phyloP scores from a whole-genome alignment of 495 filamentous ascomycete species.

The Trichocladium uniseriatum region DNA sequence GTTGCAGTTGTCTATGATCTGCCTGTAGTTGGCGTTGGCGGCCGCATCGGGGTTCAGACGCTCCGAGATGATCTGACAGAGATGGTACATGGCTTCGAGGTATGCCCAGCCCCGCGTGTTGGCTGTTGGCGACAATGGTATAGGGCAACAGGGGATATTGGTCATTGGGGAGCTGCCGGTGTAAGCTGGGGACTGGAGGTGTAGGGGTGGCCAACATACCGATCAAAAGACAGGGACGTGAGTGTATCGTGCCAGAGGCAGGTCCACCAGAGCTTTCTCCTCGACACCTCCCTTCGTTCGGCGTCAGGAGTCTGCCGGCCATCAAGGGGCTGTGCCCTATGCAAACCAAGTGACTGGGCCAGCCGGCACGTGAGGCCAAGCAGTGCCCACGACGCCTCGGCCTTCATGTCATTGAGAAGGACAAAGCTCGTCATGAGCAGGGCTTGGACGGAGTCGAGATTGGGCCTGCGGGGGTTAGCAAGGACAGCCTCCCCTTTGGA shows the following conservation, averaged over 20 bases:
- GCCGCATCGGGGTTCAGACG: slow-evolving; percentile 44
- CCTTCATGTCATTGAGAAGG: slow-evolving; percentile 51
- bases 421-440: slow-evolving; percentile 46
- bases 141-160: slow-evolving; percentile 39
- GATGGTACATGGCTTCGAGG: slow-evolving; percentile 46
- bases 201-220: slow-evolving; percentile 22
- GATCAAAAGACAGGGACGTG: slow-evolving; percentile 47
- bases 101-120: slow-evolving; percentile 41
- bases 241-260: slow-evolving; percentile 49
- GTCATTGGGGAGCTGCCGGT: slow-evolving; percentile 39
- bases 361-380: slow-evolving; percentile 46
- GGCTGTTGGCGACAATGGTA: slow-evolving; percentile 36
- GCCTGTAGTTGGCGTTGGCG: slow-evolving; percentile 33
- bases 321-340: slow-evolving; percentile 34
- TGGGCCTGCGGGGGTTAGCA: slow-evolving; percentile 33
- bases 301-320: slow-evolving; percentile 28
- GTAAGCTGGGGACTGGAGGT: not conserved
- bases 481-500: too few species aligned
- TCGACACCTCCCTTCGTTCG: slow-evolving; percentile 34
- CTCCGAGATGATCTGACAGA: slow-evolving; percentile 42
- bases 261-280: slow-evolving; percentile 45
- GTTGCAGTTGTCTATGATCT: slow-evolving; percentile 40
- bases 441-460: slow-evolving; percentile 49
- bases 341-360: slow-evolving; percentile 46
- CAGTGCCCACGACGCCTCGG: slow-evolving; percentile 49